Conservation (phyloP, 2,329 filamentous ascomycete genomes). For the Pseudopyricularia cyperi region DNA sequence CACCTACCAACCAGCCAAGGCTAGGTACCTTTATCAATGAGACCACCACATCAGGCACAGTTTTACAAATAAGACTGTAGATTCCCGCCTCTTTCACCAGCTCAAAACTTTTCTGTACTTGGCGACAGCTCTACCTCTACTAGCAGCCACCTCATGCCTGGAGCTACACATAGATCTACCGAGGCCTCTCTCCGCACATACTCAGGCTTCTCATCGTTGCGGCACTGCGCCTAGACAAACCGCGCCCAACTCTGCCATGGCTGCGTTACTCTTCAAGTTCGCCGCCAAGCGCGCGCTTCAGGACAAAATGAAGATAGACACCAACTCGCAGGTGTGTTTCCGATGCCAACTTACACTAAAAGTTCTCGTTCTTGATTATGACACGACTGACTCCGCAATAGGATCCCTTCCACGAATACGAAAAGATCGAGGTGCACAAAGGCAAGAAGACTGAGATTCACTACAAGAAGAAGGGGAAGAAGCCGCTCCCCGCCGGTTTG, state of each 20-base stretch:
- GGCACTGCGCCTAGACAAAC: background rate
- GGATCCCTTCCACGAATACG: constrained; percentile 91
- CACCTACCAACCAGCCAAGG: too few species aligned
- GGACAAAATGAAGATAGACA: constrained; percentile 10
- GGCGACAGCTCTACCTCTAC: too few species aligned
- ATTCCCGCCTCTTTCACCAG: too few species aligned
- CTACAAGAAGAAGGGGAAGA: constrained; percentile 81
- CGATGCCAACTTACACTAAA: background rate
- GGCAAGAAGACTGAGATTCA: constrained; percentile 66
- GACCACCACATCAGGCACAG: too few species aligned
- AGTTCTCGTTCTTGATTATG: background rate
- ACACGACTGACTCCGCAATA: constrained; percentile 20
- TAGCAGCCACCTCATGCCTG: too few species aligned
- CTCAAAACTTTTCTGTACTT: too few species aligned
- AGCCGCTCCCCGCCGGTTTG: constrained; percentile 71
- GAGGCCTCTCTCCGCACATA: background rate
- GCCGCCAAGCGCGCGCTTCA: constrained; percentile 10
- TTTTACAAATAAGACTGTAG: too few species aligned
- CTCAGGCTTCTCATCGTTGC: background rate
- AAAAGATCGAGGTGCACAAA: constrained; percentile 55
- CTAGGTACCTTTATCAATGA: too few species aligned
- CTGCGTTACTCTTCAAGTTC: constrained; percentile 1
- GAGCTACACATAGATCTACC: background rate
- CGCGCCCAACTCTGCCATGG: background rate
- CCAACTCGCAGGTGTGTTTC: constrained; percentile 11